Evolutionary conservation across 345 rosid species (phyloP).

Genomic region (Gossypium ekmanianum): DNA sequence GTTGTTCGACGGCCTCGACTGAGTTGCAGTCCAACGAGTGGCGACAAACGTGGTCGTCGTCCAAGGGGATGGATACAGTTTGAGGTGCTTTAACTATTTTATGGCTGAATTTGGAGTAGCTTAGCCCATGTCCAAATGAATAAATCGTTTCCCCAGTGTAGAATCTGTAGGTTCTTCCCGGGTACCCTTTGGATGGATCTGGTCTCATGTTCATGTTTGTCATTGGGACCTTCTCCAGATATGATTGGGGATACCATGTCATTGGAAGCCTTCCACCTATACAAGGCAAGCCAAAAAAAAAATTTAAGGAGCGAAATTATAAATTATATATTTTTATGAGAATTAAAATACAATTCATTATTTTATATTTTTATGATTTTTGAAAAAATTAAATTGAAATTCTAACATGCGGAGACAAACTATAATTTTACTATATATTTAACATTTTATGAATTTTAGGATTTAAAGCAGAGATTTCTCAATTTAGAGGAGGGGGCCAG

Average conservation of each 20-base stretch:
- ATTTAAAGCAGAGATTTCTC: too few relatives aligned
- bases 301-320: rapidly evolving
- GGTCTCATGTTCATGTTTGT: slow-evolving; percentile 96
- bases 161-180: slow-evolving; percentile 82
- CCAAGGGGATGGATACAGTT: slow-evolving; percentile 41
- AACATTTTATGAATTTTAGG: too few relatives aligned
- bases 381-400: too few relatives aligned
- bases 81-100: slow-evolving; percentile 52
- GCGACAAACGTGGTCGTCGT: slow-evolving; percentile 47
- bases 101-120: slow-evolving; percentile 52
- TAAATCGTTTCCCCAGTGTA: slow-evolving; percentile 82
- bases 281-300: background rate
- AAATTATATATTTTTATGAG: too few relatives aligned
- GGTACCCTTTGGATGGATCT: slow-evolving; percentile 66
- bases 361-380: too few relatives aligned
- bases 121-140: slow-evolving; percentile 83
- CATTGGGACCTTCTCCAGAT: slow-evolving; percentile 68
- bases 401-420: too few relatives aligned
- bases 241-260: slow-evolving; percentile 93
- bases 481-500: too few relatives aligned
- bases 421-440: too few relatives aligned
- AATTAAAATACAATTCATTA: too few relatives aligned
- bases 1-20: slow-evolving; percentile 33
- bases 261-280: slow-evolving; percentile 84
- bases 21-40: slow-evolving; percentile 52